Evolutionary conservation across 495 filamentous ascomycete genomes (phyloP), one percentile per base, ranked within the genome.

Genomic region (Articulospora tetracladia): DNA sequence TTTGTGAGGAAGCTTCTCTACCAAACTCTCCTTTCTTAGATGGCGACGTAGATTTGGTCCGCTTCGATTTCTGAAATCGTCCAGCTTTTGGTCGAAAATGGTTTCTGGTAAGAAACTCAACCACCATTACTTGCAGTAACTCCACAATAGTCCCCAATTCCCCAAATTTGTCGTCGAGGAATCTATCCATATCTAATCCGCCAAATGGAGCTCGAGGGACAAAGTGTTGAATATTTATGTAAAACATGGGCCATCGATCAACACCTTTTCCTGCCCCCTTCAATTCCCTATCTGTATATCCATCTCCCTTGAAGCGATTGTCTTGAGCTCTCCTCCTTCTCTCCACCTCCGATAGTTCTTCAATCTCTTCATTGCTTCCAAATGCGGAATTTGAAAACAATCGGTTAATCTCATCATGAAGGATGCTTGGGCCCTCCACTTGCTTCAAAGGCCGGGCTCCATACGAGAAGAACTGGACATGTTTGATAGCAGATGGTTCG

Each of bases 231-330:
- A 98, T 83, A 8, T 83, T 84, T 32, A 98, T 76, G 67, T 86
- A 88, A 65, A 97, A 98, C 89, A 94, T 95, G 1, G 93, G 92
- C 88, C 89, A 96, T 61, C 86, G 80, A 69, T 96, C 92, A 28
- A 90, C 75, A 0, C 83, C 82, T 68, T 90, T 93, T 20, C 77
- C 77, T 17, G 72, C 66, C 2, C 76, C 75, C 67, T 75, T 86
- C 39, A 87, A 70, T 34, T 88, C 83, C 60, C 75, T 78, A 30
- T 72, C 74, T 0, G 82, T 86, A 61, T 76, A 82, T 1, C 78
- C 77, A 53, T 84, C 76, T 17, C 55, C 70, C 59, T 77, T 78
- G 65, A 71, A 73, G 8, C 74, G 69, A 48, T 72, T 60, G 51
- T 81, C 73, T 22, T 69, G 63, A 48, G 74, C 66, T 56, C 73